phyloP scores from a whole-genome alignment of 257 asterid genomes.

The Scutellaria minor region DNA sequence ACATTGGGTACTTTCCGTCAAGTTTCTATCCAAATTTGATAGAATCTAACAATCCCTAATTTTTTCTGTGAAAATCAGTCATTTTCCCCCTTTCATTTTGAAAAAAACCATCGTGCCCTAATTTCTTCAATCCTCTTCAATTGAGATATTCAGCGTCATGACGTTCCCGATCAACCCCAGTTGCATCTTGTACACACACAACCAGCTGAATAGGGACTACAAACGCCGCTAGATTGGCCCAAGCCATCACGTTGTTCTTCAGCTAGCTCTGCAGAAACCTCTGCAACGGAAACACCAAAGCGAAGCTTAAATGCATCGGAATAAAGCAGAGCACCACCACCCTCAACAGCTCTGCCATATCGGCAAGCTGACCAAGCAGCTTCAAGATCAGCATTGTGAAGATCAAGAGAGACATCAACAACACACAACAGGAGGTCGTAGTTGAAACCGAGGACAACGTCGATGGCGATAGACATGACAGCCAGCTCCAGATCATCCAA shows the following conservation, averaged over 20 bases:
- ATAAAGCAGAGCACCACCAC: conserved; percentile 58
- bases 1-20: too few species aligned
- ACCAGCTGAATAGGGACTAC: conserved; percentile 54
- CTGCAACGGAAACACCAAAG: conserved; percentile 71
- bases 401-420: conserved; percentile 54
- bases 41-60: too few species aligned
- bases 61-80: too few species aligned
- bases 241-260: conserved; percentile 69
- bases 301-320: conserved; percentile 82
- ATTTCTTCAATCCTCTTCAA: too few species aligned
- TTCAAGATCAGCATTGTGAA: conserved; percentile 67
- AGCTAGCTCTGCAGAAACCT: conserved; percentile 87
- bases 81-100: too few species aligned
- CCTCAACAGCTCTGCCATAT: conserved; percentile 82
- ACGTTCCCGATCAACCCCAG: conserved; percentile 68
- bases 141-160: conserved; percentile 55
- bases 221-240: conserved; percentile 57
- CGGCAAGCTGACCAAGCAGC: conserved; percentile 69
- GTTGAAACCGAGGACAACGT: too few species aligned
- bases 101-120: too few species aligned
- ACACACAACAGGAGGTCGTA: conserved; percentile 39
- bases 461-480: too few species aligned
- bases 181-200: conserved; percentile 50
- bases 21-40: too few species aligned
- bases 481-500: too few species aligned